Conservation (phyloP, 208 protist genomes). For the Trypanosoma theileri region DNA sequence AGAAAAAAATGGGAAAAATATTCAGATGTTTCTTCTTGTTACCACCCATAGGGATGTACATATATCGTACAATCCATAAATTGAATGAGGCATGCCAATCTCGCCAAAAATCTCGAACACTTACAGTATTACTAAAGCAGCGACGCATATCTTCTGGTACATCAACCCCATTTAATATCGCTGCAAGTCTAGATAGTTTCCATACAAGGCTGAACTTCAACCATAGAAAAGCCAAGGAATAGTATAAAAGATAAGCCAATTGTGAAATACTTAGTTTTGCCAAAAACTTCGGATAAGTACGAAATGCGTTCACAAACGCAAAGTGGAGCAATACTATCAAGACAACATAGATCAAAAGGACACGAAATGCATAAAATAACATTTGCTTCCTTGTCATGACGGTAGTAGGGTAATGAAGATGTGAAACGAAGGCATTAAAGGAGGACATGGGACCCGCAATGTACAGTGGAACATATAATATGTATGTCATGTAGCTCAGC, state of each 20-base stretch:
- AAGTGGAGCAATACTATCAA: constrained; percentile 37
- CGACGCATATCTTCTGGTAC: constrained; percentile 83
- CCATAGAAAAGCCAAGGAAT: constrained; percentile 60
- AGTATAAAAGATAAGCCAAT: constrained; percentile 36
- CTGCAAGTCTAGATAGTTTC: constrained; percentile 66
- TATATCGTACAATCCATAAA: constrained; percentile 91
- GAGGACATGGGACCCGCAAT: constrained; percentile 88
- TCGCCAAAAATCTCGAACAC: constrained; percentile 90
- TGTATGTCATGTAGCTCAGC: constrained; percentile 78
- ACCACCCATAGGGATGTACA: constrained; percentile 83
- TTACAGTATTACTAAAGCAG: constrained; percentile 69
- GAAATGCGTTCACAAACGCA: constrained; percentile 55
- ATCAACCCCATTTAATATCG: constrained; percentile 72
- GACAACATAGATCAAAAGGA: constrained; percentile 31
- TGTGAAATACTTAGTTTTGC: constrained; percentile 13
- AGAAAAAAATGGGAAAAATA: constrained; percentile 91
- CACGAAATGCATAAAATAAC: constrained; percentile 31
- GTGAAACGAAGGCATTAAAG: constrained; percentile 88
- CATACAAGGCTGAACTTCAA: constrained; percentile 79
- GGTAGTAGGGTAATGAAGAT: constrained; percentile 47
- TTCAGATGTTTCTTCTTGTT: constrained; percentile 42
- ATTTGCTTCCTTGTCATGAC: constrained; percentile 27
- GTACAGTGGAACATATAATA: constrained; percentile 90
- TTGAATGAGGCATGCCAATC: constrained; percentile 93
- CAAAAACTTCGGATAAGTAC: constrained; percentile 26